phyloP scores from a whole-genome alignment of 441 rosid genomes.

The Iberis amara region DNA sequence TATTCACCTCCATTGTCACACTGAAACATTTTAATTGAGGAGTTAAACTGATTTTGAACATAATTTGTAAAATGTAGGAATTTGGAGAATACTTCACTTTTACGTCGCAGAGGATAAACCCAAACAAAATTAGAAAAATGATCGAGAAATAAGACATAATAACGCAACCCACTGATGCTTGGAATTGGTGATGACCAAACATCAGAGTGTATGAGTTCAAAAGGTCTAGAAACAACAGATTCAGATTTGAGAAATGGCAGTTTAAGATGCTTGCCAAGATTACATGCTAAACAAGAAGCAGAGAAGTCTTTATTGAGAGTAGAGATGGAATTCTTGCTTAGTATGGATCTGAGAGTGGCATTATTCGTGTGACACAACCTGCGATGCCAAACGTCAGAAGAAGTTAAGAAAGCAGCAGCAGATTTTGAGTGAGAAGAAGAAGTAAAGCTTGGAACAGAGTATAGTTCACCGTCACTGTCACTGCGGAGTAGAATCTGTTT shows the following conservation, averaged over 20 bases:
- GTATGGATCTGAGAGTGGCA: too few species aligned
- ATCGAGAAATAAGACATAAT: background rate
- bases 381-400: too few species aligned
- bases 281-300: background rate
- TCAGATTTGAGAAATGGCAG: background rate
- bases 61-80: background rate
- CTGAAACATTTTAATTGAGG: background rate
- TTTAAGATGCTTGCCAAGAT: background rate
- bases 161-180: background rate
- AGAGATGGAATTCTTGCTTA: too few species aligned
- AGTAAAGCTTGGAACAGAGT: too few species aligned
- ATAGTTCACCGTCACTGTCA: too few species aligned
- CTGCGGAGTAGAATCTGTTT: too few species aligned
- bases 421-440: too few species aligned
- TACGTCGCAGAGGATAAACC: background rate
- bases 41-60: background rate
- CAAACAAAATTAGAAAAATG: background rate
- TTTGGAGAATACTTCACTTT: background rate
- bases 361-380: too few species aligned
- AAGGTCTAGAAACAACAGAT: background rate
- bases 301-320: too few species aligned
- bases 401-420: too few species aligned
- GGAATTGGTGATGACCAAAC: background rate
- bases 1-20: background rate
- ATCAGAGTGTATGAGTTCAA: background rate